Conservation (phyloP, 192 early-diverging fungal genomes). For the Rhizoclosmatium globosum region DNA sequence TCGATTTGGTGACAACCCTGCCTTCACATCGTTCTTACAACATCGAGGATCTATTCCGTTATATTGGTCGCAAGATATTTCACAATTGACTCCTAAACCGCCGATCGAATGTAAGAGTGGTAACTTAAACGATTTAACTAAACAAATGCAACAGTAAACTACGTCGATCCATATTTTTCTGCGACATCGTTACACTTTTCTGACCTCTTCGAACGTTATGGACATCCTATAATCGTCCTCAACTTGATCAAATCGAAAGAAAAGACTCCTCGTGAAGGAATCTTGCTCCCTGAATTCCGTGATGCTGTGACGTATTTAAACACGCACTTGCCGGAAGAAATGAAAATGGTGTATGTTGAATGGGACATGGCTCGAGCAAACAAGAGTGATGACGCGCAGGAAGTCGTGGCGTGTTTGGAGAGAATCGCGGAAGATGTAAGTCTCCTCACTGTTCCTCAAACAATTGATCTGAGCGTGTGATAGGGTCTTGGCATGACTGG, state of each 20-base stretch:
- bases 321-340: constrained; percentile 83
- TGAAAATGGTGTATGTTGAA: constrained; percentile 86
- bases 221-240: constrained; percentile 88
- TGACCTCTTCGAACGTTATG: constrained; percentile 91
- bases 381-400: constrained; percentile 80
- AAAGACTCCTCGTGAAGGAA: constrained; percentile 86
- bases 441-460: not conserved
- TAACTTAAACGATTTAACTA: not conserved
- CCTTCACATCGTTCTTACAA: constrained; percentile 94
- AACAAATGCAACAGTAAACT: constrained; percentile 64
- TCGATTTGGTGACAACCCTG: constrained; percentile 58
- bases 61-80: constrained; percentile 93
- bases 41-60: constrained; percentile 97
- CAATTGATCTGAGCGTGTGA: not conserved
- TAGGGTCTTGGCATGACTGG: constrained; percentile 63
- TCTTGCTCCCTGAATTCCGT: constrained; percentile 85
- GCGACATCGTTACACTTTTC: constrained; percentile 94
- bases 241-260: constrained; percentile 97
- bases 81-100: constrained; percentile 94
- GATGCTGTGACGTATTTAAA: constrained; percentile 86
- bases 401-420: constrained; percentile 90
- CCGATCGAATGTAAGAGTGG: constrained; percentile 72
- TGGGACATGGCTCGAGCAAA: constrained; percentile 99
- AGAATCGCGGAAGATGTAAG: constrained; percentile 83
- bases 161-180: constrained; percentile 91